Evolutionary conservation across 1,284 basidiomycete species (phyloP), one percentile per base, ranked within the genome.

Genomic region (Ceratobasidium sp.): DNA sequence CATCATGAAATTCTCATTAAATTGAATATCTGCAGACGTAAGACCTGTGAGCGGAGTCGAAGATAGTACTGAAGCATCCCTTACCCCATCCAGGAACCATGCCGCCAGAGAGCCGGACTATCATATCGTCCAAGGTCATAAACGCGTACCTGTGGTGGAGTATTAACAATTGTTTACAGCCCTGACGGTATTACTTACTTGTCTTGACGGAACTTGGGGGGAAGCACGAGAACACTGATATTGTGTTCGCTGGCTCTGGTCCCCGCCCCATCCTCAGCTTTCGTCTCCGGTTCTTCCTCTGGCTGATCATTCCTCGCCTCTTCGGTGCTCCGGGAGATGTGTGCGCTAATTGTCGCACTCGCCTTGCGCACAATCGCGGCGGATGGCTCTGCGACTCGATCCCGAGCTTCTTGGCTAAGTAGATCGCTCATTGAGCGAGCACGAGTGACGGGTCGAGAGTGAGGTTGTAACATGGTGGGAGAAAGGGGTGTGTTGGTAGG

Each of bases 1-100:
- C 50, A 95, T 87, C 65, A 94, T 86, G 83, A 95, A 94, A 83
- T 94, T 90, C 0, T 89, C 89, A 40, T 93, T 90, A 82, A 91
- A 95, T 2, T 89, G 88, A 12, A 91, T 88, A 83, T 95, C 93
- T 94, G 78, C 28, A 48, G 46, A 48, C 12, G 46, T 56, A 17
- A 7, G 40, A 40, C 38, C 46, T 28, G 74, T 64, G 12, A 74
- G 65, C 77, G n/a, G 23, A 48, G 17, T 5, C 6, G 17, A 33
- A 38, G 54, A 77, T 74, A 82, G 73, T 77, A 15, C 23, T 46
- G 15, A 26, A 20, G n/a, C n/a, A 26, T 56, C 33, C 2, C 65
- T 20, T 38, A 57, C 57, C 28, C 42, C 33, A 33, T 5, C 61
- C 74, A 2, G 65, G 48, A 17, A 44, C 12, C 12, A 42, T 59